Evolutionary conservation across 2,329 filamentous ascomycete genomes (phyloP), one percentile per base, ranked within the genome.

Genomic region (Botrytis pseudocinerea): DNA sequence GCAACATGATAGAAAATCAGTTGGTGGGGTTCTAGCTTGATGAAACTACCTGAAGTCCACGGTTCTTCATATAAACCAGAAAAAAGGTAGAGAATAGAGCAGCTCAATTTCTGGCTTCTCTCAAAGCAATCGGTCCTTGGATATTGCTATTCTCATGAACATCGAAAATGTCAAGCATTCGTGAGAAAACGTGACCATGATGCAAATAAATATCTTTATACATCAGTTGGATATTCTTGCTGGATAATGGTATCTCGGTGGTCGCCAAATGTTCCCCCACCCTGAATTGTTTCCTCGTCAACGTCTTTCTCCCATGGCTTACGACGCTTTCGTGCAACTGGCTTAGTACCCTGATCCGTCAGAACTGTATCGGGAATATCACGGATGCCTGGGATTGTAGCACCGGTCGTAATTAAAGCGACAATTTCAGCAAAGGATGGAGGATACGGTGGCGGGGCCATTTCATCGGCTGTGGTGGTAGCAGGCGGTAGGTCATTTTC

Each of bases 381-480:
- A 77, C 91, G 90, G 79, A 98, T 97, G 0, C 95, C 95, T 1
- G 94, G 94, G 61, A 98, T 92, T 0, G 93, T 91, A 78, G 93
- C 90, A 70, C 94, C 94, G 42, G 90, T 91, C 38, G 93, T 93
- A 71, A 98, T 93, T 71, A 97, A 88, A 78, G 93, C 92, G 72
- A 97, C 91, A 75, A 98, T 94, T 76, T 95, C 90, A 12, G 93
- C 91, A 82, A 98, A 97, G 1, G 90, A 91, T 66, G 90, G 91
- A 5, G 94, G 94, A 78, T 97, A 97, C 1, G 89, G 88, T 54
- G 93, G 88, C 54, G 93, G 92, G 63, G 88, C 85, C 54, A 83
- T 83, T 32, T 48, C 42, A 51, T 70, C 35, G 35, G 44, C 62
- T n/a, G 69, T 42, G 22, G 60, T 57, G 40, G 38, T 68, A 66